These are phyloP conservation scores for Candida sithepensis DNA, from an alignment of 805 yeast species.

Conservation along the genomic window DNA sequence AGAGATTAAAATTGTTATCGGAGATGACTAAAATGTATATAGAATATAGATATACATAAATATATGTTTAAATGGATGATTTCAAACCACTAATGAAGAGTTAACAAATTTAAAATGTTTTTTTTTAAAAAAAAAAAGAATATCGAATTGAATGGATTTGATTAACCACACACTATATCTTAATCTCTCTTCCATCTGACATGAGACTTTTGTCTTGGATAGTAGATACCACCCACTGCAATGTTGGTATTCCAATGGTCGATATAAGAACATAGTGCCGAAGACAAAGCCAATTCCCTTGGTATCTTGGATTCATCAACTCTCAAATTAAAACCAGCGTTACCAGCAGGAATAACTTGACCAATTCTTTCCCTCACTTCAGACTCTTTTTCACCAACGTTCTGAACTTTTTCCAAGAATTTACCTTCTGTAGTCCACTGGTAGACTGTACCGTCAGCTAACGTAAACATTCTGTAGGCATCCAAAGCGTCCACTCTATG, in stretches of 20 bases:
- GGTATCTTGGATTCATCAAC: slow-evolving; percentile 54
- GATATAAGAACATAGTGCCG: slow-evolving; percentile 57
- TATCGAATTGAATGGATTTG: too few relatives aligned
- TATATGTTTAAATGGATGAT: too few relatives aligned
- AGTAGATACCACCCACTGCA: slow-evolving; percentile 63
- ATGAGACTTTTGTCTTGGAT: slow-evolving; percentile 46
- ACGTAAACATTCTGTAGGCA: slow-evolving; percentile 54
- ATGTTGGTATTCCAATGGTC: slow-evolving; percentile 66
- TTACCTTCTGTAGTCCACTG: slow-evolving; percentile 65
- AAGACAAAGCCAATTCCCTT: slow-evolving; percentile 54
- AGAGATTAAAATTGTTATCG: too few relatives aligned
- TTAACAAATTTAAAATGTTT: too few relatives aligned
- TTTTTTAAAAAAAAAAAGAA: too few relatives aligned
- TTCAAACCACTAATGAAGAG: too few relatives aligned
- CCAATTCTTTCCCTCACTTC: slow-evolving; percentile 66
- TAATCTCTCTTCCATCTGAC: slow-evolving; percentile 57
- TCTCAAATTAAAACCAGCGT: slow-evolving; percentile 49
- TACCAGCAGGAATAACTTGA: slow-evolving; percentile 49
- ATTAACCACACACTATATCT: too few relatives aligned
- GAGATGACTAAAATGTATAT: too few relatives aligned
- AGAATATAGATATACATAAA: too few relatives aligned
- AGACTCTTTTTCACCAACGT: slow-evolving; percentile 60
- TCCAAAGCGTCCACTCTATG: slow-evolving; percentile 62
- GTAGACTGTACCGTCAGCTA: slow-evolving; percentile 56
- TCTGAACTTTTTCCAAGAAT: slow-evolving; percentile 53